These are phyloP conservation scores for Aureobasidium musti DNA, from an alignment of 2,329 filamentous ascomycete genomes.

Conservation along the genomic window DNA sequence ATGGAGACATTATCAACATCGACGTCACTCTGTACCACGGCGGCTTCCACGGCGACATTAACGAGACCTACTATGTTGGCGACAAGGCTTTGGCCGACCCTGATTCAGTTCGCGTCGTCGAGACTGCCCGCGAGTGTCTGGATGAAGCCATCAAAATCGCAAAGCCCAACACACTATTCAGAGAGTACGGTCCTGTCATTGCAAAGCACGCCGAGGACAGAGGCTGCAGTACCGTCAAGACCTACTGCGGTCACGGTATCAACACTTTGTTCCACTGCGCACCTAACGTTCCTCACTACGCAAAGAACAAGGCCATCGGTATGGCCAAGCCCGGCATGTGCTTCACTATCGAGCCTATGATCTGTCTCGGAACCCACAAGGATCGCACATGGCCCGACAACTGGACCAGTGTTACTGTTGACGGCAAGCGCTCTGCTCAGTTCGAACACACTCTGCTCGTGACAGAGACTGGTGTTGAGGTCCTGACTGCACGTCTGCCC, in stretches of 20 bases:
- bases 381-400: slow-evolving; percentile 98
- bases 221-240: slow-evolving; percentile 87
- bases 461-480: slow-evolving; percentile 78
- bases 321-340: slow-evolving; percentile 96
- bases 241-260: slow-evolving; percentile 95
- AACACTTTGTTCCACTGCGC: slow-evolving; percentile 91
- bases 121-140: slow-evolving; percentile 84
- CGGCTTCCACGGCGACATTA: slow-evolving; percentile 93
- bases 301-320: slow-evolving; percentile 96
- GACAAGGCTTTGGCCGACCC: slow-evolving; percentile 80
- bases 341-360: slow-evolving; percentile 99
- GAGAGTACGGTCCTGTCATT: slow-evolving; percentile 91
- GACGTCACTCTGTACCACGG: slow-evolving; percentile 93
- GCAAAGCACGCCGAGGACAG: slow-evolving; percentile 89
- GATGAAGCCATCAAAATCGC: slow-evolving; percentile 89
- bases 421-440: slow-evolving; percentile 87
- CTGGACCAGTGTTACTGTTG: slow-evolving; percentile 93
- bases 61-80: slow-evolving; percentile 98
- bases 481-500: slow-evolving; percentile 71
- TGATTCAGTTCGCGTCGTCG: slow-evolving; percentile 85
- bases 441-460: slow-evolving; percentile 88
- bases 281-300: slow-evolving; percentile 95
- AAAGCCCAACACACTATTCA: slow-evolving; percentile 89
- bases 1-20: slow-evolving; percentile 96
- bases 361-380: slow-evolving; percentile 83